phyloP scores from a whole-genome alignment of 2,329 filamentous ascomycete species.

The Clarireedia hainanense region DNA sequence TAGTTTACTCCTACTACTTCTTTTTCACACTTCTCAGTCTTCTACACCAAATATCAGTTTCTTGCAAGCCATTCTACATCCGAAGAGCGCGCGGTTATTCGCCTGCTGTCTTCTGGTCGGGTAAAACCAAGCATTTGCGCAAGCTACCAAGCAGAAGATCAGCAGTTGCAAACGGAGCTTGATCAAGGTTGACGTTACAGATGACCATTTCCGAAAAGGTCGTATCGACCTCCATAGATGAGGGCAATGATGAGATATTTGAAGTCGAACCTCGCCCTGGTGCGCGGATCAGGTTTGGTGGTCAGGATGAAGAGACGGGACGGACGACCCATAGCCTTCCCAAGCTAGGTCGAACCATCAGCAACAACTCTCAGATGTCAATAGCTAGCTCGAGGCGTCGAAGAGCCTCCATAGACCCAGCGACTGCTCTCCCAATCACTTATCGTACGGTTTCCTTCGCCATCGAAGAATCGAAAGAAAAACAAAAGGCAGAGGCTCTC shows the following conservation, averaged over 20 bases:
- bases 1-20: background rate
- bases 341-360: conserved; percentile 12
- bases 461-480: conserved; percentile 45
- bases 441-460: conserved; percentile 48
- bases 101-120: too few relatives aligned
- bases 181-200: background rate
- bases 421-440: conserved; percentile 39
- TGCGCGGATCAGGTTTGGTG: conserved; percentile 11
- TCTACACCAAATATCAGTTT: too few relatives aligned
- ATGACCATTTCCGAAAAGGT: conserved; percentile 9
- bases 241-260: conserved; percentile 10
- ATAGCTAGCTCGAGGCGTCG: conserved; percentile 12
- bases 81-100: too few relatives aligned
- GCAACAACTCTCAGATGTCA: conserved; percentile 14
- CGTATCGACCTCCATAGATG: background rate
- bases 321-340: background rate
- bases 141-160: too few relatives aligned
- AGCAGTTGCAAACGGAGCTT: too few relatives aligned
- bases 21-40: background rate
- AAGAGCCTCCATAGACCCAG: conserved; percentile 31
- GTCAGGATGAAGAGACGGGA: conserved; percentile 10
- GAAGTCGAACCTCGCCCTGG: conserved; percentile 10
- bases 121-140: too few relatives aligned
- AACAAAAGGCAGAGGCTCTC: conserved; percentile 33
- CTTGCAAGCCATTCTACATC: too few relatives aligned